Percentiles rank a stretch among this genome's conserved stretches.
phyloP scores from a whole-genome alignment of 371 early-diverging fungal genomes.

The Syncephalastrum racemosum region DNA sequence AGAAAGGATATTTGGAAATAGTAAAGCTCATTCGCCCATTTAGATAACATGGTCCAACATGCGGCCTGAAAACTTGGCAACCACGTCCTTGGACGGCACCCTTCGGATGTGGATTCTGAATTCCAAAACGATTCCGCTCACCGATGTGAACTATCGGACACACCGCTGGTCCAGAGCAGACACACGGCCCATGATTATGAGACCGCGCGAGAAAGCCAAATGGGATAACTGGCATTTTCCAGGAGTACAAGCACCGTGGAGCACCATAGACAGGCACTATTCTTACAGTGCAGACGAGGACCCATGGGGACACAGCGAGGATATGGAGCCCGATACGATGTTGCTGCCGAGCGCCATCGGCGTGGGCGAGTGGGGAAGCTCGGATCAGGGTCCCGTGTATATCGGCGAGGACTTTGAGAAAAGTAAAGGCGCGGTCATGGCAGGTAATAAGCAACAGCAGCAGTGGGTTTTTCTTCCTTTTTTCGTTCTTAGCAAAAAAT shows the following conservation, averaged over 20 bases:
- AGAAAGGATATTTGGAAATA: too few species aligned
- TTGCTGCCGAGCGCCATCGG: conserved; percentile 26
- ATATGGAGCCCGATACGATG: conserved; percentile 14
- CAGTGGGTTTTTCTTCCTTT: too few species aligned
- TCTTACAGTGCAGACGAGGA: conserved; percentile 14
- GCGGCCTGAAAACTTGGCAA: conserved; percentile 56
- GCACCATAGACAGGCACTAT: conserved; percentile 1
- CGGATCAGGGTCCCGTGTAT: conserved; percentile 20
- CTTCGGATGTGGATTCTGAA: conserved; percentile 51
- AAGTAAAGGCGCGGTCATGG: conserved; percentile 27
- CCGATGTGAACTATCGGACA: conserved; percentile 23
- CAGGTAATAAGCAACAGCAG: conserved; percentile 11
- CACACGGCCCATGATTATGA: conserved; percentile 13
- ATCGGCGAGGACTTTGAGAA: conserved; percentile 24
- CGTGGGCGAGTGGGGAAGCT: conserved; percentile 36
- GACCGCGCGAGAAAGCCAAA: conserved; percentile 2
- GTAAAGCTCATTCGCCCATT: not conserved
- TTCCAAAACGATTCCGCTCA: conserved; percentile 19
- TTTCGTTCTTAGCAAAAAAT: not conserved
- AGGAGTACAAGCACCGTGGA: conserved; percentile 10
- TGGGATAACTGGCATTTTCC: not conserved
- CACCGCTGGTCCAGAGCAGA: conserved; percentile 13
- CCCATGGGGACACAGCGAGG: conserved; percentile 4
- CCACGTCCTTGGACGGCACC: conserved; percentile 51
- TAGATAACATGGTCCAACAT: conserved; percentile 65